Evolutionary conservation across 140 eudicot genomes (phyloP).

Genomic region (Anethum foeniculum): DNA sequence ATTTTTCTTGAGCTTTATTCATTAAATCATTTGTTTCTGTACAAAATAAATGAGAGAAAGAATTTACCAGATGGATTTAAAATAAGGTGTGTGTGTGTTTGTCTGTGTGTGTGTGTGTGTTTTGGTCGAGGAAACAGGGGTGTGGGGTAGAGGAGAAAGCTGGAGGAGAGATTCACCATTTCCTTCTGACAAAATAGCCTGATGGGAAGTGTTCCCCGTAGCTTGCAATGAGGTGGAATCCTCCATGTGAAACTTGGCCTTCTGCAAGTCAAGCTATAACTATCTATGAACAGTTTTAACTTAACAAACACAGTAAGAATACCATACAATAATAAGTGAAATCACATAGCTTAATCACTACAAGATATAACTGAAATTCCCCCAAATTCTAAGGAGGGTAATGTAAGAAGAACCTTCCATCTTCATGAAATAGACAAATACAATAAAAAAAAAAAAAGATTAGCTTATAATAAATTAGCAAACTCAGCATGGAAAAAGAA

Average conservation of each 20-base stretch:
- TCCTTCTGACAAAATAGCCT: slow-evolving; percentile 14
- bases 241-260: slow-evolving; percentile 15
- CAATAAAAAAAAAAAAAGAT: neutral
- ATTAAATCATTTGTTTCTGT: slow-evolving; percentile 26
- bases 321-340: neutral
- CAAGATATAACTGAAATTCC: neutral
- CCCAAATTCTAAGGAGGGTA: neutral
- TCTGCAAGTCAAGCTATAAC: slow-evolving; percentile 39
- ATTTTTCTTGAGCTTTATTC: slow-evolving; percentile 28
- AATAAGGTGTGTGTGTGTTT: neutral
- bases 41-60: slow-evolving; percentile 10
- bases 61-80: neutral
- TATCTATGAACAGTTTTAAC: slow-evolving; percentile 6
- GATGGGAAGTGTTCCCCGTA: slow-evolving; percentile 27
- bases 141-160: slow-evolving; percentile 2
- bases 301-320: neutral
- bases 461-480: neutral
- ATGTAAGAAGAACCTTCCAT: neutral
- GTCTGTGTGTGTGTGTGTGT: neutral
- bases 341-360: neutral
- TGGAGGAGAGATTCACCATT: slow-evolving; percentile 22
- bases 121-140: neutral
- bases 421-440: neutral
- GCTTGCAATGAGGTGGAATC: slow-evolving; percentile 22
- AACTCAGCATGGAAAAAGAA: neutral